phyloP scores from a whole-genome alignment of 139 green algal species.

The Closterium sp. region DNA sequence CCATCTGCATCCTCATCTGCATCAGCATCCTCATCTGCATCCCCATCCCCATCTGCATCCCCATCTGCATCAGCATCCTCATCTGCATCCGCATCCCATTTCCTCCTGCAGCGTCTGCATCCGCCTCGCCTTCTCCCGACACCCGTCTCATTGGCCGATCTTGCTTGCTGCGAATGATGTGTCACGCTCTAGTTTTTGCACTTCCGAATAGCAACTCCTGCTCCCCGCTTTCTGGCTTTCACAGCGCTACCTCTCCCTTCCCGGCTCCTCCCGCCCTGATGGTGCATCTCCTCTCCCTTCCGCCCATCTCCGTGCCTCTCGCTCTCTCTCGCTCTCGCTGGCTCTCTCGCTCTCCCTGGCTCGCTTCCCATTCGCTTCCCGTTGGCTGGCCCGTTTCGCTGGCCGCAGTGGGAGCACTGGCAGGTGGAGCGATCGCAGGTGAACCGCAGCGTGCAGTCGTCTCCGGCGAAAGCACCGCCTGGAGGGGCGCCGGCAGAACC shows the following conservation, averaged over 20 bases:
- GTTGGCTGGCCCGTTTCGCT: not conserved
- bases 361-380: conserved; percentile 8
- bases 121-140: too few species aligned
- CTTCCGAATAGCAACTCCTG: not conserved
- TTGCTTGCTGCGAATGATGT: not conserved
- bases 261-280: too few species aligned
- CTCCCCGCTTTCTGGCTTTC: not conserved
- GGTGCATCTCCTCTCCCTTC: not conserved
- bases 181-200: too few species aligned
- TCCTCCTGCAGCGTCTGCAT: too few species aligned
- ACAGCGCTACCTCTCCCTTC: too few species aligned
- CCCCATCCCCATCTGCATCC: not conserved
- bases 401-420: not conserved
- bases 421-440: not conserved
- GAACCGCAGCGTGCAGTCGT: not conserved
- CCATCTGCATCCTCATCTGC: not conserved
- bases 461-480: not conserved
- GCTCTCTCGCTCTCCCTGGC: not conserved
- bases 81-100: not conserved
- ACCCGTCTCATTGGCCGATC: not conserved
- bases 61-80: not conserved
- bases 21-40: not conserved
- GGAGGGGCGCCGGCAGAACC: too few species aligned
- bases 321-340: not conserved
- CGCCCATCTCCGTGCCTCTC: not conserved